Percentiles rank a stretch among this genome's conserved stretches.
phyloP scores from a whole-genome alignment of 768 basidiomycete genomes.

The Naganishia vishniacii region DNA sequence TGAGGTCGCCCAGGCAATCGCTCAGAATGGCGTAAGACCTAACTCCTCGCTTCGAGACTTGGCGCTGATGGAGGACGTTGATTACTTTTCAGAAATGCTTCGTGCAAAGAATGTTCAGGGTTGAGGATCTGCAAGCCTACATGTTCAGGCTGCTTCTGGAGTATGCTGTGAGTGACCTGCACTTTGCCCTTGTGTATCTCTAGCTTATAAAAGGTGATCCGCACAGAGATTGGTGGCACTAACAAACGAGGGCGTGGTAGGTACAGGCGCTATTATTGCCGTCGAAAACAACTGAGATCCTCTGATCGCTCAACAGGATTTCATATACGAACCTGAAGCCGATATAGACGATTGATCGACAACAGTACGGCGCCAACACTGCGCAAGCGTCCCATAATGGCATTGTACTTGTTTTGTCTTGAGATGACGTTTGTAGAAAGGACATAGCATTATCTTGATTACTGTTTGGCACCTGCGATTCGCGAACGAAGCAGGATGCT shows the following conservation, averaged over 20 bases:
- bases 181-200: too few species aligned
- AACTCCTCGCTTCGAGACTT: not conserved
- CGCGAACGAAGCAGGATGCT: too few species aligned
- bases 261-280: too few species aligned
- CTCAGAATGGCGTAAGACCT: constrained; percentile 45
- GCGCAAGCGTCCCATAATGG: too few species aligned
- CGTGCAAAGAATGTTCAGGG: constrained; percentile 47
- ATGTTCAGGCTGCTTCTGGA: constrained; percentile 50
- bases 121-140: constrained; percentile 47
- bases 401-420: too few species aligned
- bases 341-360: not conserved
- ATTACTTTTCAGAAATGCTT: constrained; percentile 34
- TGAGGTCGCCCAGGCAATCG: constrained; percentile 49
- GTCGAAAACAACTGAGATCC: too few species aligned
- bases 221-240: constrained; percentile 22
- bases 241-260: constrained; percentile 19
- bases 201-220: too few species aligned
- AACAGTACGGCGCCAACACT: too few species aligned
- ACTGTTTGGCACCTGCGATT: too few species aligned
- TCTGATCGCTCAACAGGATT: not conserved
- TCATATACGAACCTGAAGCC: constrained; percentile 5
- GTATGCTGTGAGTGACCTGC: constrained; percentile 47
- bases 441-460: too few species aligned
- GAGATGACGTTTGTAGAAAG: too few species aligned
- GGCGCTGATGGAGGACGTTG: not conserved